Percentiles rank a stretch among this genome's conserved stretches.
These are phyloP conservation scores for Rhodosporidiobolus sp. DNA, from an alignment of 768 basidiomycete genomes.

Conservation along the genomic window DNA sequence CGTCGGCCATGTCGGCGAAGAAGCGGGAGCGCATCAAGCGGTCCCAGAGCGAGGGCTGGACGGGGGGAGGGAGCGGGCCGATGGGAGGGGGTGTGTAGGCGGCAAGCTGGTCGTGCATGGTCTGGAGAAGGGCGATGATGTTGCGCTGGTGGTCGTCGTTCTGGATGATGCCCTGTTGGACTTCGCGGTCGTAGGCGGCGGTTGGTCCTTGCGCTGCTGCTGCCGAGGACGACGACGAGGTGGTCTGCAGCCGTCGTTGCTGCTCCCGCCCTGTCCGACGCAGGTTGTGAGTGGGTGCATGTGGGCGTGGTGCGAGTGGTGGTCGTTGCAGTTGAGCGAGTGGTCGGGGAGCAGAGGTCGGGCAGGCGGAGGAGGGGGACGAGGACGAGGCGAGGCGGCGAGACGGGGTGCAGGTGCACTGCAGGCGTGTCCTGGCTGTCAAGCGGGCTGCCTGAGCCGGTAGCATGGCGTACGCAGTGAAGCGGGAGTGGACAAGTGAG, in stretches of 20 bases:
- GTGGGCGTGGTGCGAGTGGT: too few species aligned
- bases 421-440: not conserved
- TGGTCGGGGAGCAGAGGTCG: too few species aligned
- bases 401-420: not conserved
- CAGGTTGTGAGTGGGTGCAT: too few species aligned
- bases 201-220: too few species aligned
- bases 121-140: conserved; percentile 78
- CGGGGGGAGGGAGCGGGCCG: conserved; percentile 49
- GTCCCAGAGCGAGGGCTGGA: conserved; percentile 41
- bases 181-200: conserved; percentile 53
- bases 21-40: conserved; percentile 38
- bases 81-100: conserved; percentile 68
- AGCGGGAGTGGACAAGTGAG: not conserved
- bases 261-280: too few species aligned
- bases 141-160: conserved; percentile 78
- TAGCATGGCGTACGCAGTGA: not conserved
- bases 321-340: too few species aligned
- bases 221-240: not conserved
- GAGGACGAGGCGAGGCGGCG: not conserved
- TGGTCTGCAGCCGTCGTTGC: not conserved
- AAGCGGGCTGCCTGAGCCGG: not conserved
- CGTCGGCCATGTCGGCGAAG: conserved; percentile 22
- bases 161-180: conserved; percentile 58
- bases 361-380: not conserved
- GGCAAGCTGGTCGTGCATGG: conserved; percentile 67